Base-by-base conservation (phyloP, 106 monocot genomes). In the Ottelia alismoides region DNA sequence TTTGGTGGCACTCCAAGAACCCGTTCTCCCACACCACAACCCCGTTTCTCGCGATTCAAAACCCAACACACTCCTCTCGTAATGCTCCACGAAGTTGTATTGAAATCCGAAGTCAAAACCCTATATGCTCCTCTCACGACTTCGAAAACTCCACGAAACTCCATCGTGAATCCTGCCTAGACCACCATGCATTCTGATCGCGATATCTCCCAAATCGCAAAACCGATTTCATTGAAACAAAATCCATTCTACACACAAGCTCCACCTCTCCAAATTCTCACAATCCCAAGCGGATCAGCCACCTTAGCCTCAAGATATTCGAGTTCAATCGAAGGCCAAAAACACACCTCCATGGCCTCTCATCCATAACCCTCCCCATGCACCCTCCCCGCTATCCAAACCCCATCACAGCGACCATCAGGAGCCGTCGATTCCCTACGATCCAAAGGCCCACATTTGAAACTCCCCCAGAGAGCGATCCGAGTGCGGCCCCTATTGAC, bases 381-480 rank as follows among this genome's bases (percentile, higher is more conserved):
- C 49, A 18, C 43, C 31, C 48, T 11, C 44, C 25, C 28, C 20
- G 31, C 65, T 49, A 59, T 66, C 70, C 69, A 44, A 4, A 25
- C 24, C 63, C 57, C 28, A 58, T 20, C 3, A 20, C 14, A 17
- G 2, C 11, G 52, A 25, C 47, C 22, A 11, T 19, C 60, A 11
- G 1, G 35, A 40, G 29, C 79, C 79, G 79, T 83, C 48, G 62
- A 74, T 65, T 3, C 0, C 1, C 0, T 0, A 16, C 7, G 22
- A 81, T 92, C 85, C 67, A 51, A 85, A 29, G 81, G 71, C 52
- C 22, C n/a, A 57, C 12, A 53, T 75, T 76, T 30, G 51, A 71
- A 70, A 2, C 20, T 3, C 1, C 11, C 17, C 0, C 14, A 21
- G 27, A 16, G 22, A 22, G 17, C 48, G 51, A 92, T 78, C 78